Conservation (phyloP, 495 filamentous ascomycete species). For the Extremus antarcticus region DNA sequence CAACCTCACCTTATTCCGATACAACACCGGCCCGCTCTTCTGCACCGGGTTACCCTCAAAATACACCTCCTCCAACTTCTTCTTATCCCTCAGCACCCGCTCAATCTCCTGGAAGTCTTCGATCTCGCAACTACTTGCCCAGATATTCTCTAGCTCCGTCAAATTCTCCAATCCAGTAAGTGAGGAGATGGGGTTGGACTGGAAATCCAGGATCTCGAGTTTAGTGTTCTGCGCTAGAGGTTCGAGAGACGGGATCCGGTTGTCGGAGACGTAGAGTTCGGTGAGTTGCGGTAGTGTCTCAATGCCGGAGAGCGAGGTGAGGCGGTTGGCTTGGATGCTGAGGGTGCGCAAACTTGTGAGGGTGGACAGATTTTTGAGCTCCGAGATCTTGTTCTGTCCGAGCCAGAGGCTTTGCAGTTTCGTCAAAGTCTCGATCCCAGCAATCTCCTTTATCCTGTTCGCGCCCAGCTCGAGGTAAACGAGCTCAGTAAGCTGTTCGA, state of each 20-base stretch:
- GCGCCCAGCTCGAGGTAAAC: slow-evolving; percentile 81
- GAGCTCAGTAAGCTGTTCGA: slow-evolving; percentile 63
- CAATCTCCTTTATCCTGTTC: slow-evolving; percentile 81
- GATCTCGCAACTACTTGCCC: slow-evolving; percentile 85
- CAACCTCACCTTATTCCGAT: slow-evolving; percentile 85
- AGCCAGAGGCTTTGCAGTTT: slow-evolving; percentile 84
- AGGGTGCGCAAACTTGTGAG: slow-evolving; percentile 77
- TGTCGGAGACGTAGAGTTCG: slow-evolving; percentile 98
- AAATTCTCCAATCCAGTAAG: slow-evolving; percentile 61
- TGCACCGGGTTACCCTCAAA: slow-evolving; percentile 95
- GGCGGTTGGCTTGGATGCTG: slow-evolving; percentile 93
- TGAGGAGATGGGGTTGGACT: slow-evolving; percentile 72
- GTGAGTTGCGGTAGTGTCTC: slow-evolving; percentile 64
- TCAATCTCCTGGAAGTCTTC: slow-evolving; percentile 75
- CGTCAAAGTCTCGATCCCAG: slow-evolving; percentile 68
- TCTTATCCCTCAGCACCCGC: slow-evolving; percentile 62
- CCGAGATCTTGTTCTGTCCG: slow-evolving; percentile 93
- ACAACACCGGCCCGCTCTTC: slow-evolving; percentile 57
- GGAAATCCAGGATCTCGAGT: slow-evolving; percentile 80
- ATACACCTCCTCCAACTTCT: slow-evolving; percentile 81
- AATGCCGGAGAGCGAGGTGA: slow-evolving; percentile 68
- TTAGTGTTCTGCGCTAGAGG: slow-evolving; percentile 57
- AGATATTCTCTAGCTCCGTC: slow-evolving; percentile 72
- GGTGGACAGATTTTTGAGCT: slow-evolving; percentile 61
- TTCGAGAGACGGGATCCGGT: slow-evolving; percentile 66